Percentiles rank a stretch among this genome's conserved stretches.
These are phyloP conservation scores for Gillenia trifoliata DNA, from an alignment of 306 rosid species.

Conservation along the genomic window DNA sequence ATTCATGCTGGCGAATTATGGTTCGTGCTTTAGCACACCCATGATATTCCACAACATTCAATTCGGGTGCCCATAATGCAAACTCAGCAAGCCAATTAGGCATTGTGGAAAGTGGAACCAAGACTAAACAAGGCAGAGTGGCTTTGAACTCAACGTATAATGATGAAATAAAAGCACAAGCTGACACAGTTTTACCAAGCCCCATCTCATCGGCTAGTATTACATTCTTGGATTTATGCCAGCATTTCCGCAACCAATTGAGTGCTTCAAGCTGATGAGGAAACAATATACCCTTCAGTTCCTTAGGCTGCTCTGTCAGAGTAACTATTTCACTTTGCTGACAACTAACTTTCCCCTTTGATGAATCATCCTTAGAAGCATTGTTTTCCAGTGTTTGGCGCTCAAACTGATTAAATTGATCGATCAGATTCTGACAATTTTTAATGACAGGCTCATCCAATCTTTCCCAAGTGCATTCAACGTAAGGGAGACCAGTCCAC, in stretches of 20 bases:
- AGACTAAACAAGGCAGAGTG: constrained; percentile 87
- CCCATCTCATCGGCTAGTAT: constrained; percentile 99
- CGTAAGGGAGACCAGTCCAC: constrained; percentile 91
- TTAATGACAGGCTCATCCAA: constrained; percentile 73
- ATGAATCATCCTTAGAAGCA: constrained; percentile 43
- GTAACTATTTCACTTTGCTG: constrained; percentile 57
- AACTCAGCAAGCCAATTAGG: constrained; percentile 99
- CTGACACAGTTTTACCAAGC: constrained; percentile 96
- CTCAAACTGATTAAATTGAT: constrained; percentile 58
- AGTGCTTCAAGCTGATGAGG: constrained; percentile 99
- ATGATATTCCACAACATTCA: constrained; percentile 97
- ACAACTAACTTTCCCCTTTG: constrained; percentile 43
- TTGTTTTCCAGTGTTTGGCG: constrained; percentile 61
- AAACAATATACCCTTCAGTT: constrained; percentile 87
- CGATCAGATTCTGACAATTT: constrained; percentile 53
- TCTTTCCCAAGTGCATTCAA: constrained; percentile 97
- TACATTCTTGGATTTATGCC: constrained; percentile 92
- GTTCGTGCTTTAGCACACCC: constrained; percentile 98
- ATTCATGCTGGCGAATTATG: constrained; percentile 87
- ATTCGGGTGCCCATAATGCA: constrained; percentile 84
- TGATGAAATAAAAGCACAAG: constrained; percentile 85
- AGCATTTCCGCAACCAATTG: constrained; percentile 98
- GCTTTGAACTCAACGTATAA: constrained; percentile 87
- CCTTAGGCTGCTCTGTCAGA: constrained; percentile 87
- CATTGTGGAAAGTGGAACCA: constrained; percentile 98